Percentiles rank a stretch among this genome's conserved stretches.
phyloP scores from a whole-genome alignment of 768 basidiomycete genomes.

The Rossbeevera mucosa region DNA sequence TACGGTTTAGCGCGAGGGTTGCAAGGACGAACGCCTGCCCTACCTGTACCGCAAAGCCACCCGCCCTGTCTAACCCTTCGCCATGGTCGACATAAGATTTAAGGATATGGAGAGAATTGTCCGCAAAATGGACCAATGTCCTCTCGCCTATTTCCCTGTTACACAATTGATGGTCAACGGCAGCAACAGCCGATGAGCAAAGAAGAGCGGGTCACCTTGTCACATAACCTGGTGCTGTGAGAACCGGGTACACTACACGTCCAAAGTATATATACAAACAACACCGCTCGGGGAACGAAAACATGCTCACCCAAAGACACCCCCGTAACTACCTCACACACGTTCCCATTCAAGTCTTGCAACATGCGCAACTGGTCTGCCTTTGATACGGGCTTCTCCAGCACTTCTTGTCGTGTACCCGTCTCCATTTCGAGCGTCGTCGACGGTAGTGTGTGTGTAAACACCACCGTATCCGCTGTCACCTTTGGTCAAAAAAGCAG shows the following conservation, averaged over 20 bases:
- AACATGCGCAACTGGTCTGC: constrained; percentile 86
- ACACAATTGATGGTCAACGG: not conserved
- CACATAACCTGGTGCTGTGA: constrained; percentile 71
- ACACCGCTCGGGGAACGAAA: not conserved
- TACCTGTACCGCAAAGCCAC: constrained; percentile 93
- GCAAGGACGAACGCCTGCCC: not conserved
- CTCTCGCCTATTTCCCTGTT: constrained; percentile 77
- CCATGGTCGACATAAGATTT: constrained; percentile 80
- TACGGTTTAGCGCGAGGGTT: not conserved
- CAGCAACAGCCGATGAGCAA: not conserved
- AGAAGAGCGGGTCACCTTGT: constrained; percentile 46
- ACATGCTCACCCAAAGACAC: constrained; percentile 66
- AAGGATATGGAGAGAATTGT: constrained; percentile 54
- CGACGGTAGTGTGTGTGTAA: constrained; percentile 66
- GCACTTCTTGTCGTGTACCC: constrained; percentile 57
- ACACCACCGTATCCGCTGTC: constrained; percentile 94
- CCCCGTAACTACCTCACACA: constrained; percentile 92
- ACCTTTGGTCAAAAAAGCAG: not conserved
- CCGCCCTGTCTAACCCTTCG: constrained; percentile 85
- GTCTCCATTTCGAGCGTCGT: constrained; percentile 44
- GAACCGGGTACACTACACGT: constrained; percentile 60
- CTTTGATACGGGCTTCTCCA: constrained; percentile 83
- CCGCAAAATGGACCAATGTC: constrained; percentile 70
- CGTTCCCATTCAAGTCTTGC: constrained; percentile 75
- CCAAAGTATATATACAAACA: not conserved